phyloP scores from a whole-genome alignment of 306 rosid species.

The Castanospermum australe region DNA sequence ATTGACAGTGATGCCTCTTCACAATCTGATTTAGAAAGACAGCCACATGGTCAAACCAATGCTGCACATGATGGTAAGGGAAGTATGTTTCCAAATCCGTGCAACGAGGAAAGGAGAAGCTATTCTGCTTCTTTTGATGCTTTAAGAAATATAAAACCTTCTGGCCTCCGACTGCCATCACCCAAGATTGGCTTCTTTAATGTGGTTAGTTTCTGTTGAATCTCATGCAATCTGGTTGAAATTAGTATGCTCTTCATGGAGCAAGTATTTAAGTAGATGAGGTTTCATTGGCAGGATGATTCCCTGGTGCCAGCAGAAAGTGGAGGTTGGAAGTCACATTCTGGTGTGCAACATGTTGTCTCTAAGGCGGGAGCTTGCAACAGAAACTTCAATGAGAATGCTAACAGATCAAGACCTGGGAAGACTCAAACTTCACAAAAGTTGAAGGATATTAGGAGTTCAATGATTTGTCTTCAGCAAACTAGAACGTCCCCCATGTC shows the following conservation, averaged over 20 bases:
- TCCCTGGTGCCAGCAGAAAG: background rate
- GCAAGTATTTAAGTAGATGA: background rate
- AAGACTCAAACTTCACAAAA: slow-evolving; percentile 24
- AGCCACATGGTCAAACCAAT: background rate
- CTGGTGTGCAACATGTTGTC: background rate
- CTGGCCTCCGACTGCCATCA: slow-evolving; percentile 52
- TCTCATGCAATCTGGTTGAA: background rate
- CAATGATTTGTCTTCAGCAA: background rate
- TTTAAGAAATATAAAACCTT: slow-evolving; percentile 37
- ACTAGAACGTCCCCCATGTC: background rate
- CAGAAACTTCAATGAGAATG: background rate
- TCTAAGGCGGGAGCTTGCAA: slow-evolving; percentile 2
- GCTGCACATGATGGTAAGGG: background rate
- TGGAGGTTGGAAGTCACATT: background rate
- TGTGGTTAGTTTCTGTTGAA: slow-evolving; percentile 36
- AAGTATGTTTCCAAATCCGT: background rate
- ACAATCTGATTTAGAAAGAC: background rate
- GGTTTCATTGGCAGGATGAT: slow-evolving; percentile 36
- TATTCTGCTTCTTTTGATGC: slow-evolving; percentile 9
- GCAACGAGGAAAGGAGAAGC: background rate
- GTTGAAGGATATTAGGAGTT: background rate
- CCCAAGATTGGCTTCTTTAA: slow-evolving; percentile 55
- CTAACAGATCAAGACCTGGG: slow-evolving; percentile 6
- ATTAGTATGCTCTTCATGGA: background rate
- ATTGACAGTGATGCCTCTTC: background rate